Evolutionary conservation across 306 rosid genomes (phyloP), one percentile per base, ranked within the genome.

Genomic region (Cicer arietinum): DNA sequence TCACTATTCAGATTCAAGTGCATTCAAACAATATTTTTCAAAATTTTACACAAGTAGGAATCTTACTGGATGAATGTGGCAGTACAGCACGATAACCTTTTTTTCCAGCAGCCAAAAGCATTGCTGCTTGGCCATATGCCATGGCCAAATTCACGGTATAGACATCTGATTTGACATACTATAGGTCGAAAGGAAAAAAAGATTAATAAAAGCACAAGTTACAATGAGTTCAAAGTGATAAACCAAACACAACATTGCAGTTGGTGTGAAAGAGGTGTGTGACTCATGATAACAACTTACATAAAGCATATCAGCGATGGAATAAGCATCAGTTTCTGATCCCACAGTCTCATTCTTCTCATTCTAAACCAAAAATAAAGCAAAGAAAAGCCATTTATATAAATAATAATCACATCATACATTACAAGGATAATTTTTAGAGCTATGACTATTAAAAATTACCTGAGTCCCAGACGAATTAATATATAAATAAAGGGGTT

Each of bases 101-200:
- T 77, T 89, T 17, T 75, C 98, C 99, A 68, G 89, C 81, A 1
- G 99, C 72, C 56, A 95, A 84, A 80, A 95, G 89, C 97, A 95
- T 81, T 43, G 98, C 99, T 68, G 98, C 97, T 89, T 95, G 99
- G 73, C 99, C 98, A 75, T 14, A 89, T 22, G 99, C 99, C 98
- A 89, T 88, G 42, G 91, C 98, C 53, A 89, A 77, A 77, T 95
- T 95, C 67, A 95, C 86, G 1, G 98, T 95, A 74, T 95, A 90
- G 75, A 95, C 86, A 14, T 89, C 96, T 18, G 97, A 51, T 84
- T 95, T 92, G 76, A 91, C 85, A 67, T 86, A 83, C 99, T 95
- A 74, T 78, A 79, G 60, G 84, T n/a, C 20, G 45, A 68, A 46
- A 70, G 25, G 37, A 17, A 60, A 40, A 67, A 35, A 42, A 53